phyloP scores from a whole-genome alignment of 768 basidiomycete species.

The Pleurotus cornucopiae region DNA sequence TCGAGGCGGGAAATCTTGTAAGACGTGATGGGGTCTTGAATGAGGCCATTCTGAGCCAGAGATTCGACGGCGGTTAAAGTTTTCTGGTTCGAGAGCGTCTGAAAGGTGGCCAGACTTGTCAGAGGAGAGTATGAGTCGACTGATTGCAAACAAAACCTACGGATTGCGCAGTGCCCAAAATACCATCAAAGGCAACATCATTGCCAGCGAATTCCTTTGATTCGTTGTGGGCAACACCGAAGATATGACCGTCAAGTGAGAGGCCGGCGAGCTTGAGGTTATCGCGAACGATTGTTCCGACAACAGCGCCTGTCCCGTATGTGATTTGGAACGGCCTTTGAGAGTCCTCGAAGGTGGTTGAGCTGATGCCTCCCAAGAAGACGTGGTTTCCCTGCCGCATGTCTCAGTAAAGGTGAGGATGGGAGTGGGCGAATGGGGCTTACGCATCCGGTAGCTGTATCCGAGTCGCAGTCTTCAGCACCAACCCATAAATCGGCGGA shows the following conservation, averaged over 20 bases:
- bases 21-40: conserved; percentile 63
- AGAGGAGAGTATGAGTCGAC: not conserved
- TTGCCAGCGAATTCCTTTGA: conserved; percentile 54
- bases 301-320: conserved; percentile 69
- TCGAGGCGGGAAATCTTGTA: conserved; percentile 76
- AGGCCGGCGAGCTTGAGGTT: conserved; percentile 63
- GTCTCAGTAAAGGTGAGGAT: no score
- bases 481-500: conserved; percentile 69
- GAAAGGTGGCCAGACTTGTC: not conserved
- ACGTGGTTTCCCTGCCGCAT: conserved; percentile 27
- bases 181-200: conserved; percentile 57
- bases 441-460: conserved; percentile 32
- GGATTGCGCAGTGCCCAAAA: conserved; percentile 75
- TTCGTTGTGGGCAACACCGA: conserved; percentile 64
- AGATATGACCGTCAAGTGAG: conserved; percentile 49
- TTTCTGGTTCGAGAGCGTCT: conserved; percentile 63
- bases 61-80: conserved; percentile 70
- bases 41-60: conserved; percentile 51
- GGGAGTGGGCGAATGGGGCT: conserved; percentile 9
- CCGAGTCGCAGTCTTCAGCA: conserved; percentile 45
- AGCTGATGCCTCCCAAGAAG: conserved; percentile 59
- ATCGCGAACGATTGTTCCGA: conserved; percentile 61
- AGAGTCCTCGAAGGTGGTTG: conserved; percentile 57
- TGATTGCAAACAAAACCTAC: conserved; percentile 28
- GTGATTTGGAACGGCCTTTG: conserved; percentile 50